phyloP scores from a whole-genome alignment of 306 rosid species.

The Phaseolus lunatus region DNA sequence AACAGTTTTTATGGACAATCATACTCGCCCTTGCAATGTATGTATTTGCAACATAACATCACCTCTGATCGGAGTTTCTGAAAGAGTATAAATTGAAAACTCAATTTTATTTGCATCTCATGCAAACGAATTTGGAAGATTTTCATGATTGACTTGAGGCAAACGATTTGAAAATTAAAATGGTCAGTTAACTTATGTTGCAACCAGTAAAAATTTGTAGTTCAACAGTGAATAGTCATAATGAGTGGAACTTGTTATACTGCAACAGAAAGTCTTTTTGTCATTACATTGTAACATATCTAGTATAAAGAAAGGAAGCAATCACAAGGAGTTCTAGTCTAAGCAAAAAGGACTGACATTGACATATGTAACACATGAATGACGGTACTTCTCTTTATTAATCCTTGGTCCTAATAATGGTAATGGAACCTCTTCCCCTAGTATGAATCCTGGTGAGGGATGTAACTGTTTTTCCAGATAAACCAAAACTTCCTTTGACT shows the following conservation, averaged over 20 bases:
- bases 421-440: slow-evolving; percentile 44
- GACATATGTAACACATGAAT: slow-evolving; percentile 17
- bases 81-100: background rate
- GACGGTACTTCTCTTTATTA: slow-evolving; percentile 25
- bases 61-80: background rate
- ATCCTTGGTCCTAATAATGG: slow-evolving; percentile 44
- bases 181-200: background rate
- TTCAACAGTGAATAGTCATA: background rate
- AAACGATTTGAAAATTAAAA: background rate
- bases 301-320: background rate
- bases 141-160: background rate
- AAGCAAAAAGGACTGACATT: background rate
- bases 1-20: too few relatives aligned
- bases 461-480: slow-evolving; percentile 39
- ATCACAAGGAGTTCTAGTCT: background rate
- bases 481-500: slow-evolving; percentile 7
- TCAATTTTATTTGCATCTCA: background rate
- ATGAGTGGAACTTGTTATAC: background rate
- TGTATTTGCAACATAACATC: too few relatives aligned
- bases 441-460: slow-evolving; percentile 36
- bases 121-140: background rate
- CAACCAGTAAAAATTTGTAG: background rate
- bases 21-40: too few relatives aligned
- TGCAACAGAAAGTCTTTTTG: background rate
- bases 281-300: slow-evolving; percentile 13